phyloP scores from a whole-genome alignment of 2,329 filamentous ascomycete species.

The Meredithiella fracta region DNA sequence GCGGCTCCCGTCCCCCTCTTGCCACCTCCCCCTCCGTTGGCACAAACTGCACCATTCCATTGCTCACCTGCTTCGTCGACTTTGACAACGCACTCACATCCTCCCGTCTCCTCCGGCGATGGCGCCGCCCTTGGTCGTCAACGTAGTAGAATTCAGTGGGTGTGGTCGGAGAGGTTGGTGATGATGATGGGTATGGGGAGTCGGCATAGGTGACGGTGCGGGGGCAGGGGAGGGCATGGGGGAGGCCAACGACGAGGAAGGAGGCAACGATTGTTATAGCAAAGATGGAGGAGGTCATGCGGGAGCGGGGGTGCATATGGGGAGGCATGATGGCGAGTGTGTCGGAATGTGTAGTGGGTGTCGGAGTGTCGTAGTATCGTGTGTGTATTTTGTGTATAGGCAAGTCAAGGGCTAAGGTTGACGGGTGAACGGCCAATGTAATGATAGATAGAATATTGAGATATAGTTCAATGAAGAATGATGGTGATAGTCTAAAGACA shows the following conservation, averaged over 20 bases:
- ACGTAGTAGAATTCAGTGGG: constrained; percentile 11
- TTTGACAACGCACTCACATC: constrained; percentile 16
- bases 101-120: constrained; percentile 20
- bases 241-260: constrained; percentile 81
- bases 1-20: constrained; percentile 32
- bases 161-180: not conserved
- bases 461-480: no score
- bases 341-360: not conserved
- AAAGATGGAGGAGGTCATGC: constrained; percentile 86
- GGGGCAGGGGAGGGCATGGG: constrained; percentile 82
- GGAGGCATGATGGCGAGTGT: constrained; percentile 47
- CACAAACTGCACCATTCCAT: constrained; percentile 33
- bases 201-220: constrained; percentile 65
- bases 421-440: no score
- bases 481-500: no score
- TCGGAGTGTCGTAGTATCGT: not conserved
- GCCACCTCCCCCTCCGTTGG: constrained; percentile 22
- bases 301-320: constrained; percentile 82
- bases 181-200: constrained; percentile 22
- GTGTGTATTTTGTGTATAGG: not conserved
- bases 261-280: constrained; percentile 78
- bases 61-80: constrained; percentile 23
- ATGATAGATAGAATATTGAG: no score
- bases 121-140: constrained; percentile 11
- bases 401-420: no score